Conservation (phyloP, 495 filamentous ascomycete genomes). For the Neurospora hispaniola region DNA sequence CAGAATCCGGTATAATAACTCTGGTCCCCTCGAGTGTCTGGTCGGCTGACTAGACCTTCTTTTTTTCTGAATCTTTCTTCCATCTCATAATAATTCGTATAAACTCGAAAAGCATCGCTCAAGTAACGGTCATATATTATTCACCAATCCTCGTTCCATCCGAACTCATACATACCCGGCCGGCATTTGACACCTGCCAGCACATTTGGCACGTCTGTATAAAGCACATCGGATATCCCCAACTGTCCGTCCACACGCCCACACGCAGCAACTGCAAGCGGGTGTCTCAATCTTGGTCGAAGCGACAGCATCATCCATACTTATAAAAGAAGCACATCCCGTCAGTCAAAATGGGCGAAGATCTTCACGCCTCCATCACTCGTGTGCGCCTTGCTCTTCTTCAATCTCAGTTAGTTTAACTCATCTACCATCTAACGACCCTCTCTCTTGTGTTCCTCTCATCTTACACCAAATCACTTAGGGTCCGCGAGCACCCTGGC, state of each 20-base stretch:
- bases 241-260: slow-evolving; percentile 6
- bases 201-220: background rate
- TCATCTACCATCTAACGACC: background rate
- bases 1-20: background rate
- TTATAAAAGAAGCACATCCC: background rate
- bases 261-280: background rate
- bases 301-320: background rate
- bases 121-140: background rate
- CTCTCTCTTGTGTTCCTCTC: background rate
- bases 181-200: background rate
- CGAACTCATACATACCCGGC: background rate
- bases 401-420: slow-evolving; percentile 22
- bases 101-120: background rate
- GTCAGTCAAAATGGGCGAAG: slow-evolving; percentile 12
- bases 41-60: background rate
- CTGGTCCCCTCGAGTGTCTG: background rate
- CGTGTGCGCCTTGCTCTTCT: slow-evolving; percentile 24
- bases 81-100: background rate
- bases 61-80: background rate
- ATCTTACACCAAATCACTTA: slow-evolving; percentile 1
- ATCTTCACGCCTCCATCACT: slow-evolving; percentile 19
- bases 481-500: slow-evolving; percentile 14
- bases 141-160: background rate
- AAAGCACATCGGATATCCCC: slow-evolving; percentile 22
- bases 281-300: background rate